A percentile compares a stretch with the other conserved stretches of the same genome.
Evolutionary conservation across 495 filamentous ascomycete genomes (phyloP).

Genomic region (Neurospora intermedia): DNA sequence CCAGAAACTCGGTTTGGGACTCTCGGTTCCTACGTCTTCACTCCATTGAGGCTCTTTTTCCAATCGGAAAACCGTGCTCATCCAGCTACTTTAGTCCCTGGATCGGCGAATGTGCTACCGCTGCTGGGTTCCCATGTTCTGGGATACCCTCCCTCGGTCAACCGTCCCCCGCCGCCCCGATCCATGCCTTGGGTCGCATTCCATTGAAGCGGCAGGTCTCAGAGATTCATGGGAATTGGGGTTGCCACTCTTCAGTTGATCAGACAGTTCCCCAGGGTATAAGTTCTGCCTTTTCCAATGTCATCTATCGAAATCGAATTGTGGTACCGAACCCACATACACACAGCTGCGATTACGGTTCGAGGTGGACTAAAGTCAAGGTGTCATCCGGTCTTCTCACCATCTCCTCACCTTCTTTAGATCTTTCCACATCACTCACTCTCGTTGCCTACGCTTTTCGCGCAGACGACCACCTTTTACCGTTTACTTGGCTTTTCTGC

Average conservation of each 20-base stretch:
- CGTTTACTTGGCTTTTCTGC: neutral
- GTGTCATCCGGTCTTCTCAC: neutral
- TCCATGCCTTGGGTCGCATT: constrained; percentile 15
- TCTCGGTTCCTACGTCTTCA: neutral
- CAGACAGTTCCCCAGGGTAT: neutral
- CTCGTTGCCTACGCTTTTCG: neutral
- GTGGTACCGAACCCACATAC: neutral
- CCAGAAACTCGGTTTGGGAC: neutral
- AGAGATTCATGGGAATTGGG: constrained; percentile 5
- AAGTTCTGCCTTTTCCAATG: neutral
- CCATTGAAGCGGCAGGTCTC: constrained; percentile 13
- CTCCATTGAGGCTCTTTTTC: neutral
- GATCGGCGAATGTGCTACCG: neutral
- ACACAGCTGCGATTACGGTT: neutral
- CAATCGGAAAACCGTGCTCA: neutral
- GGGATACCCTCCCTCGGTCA: constrained; percentile 9
- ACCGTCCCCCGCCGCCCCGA: constrained; percentile 5
- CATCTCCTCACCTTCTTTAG: neutral
- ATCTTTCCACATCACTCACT: neutral
- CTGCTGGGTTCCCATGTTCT: constrained; percentile 9
- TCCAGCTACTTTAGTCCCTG: neutral
- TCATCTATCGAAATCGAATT: neutral
- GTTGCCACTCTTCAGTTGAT: neutral
- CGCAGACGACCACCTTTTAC: neutral
- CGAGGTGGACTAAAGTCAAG: neutral